Evolutionary conservation across 2,329 filamentous ascomycete species (phyloP), one percentile per base, ranked within the genome.

Genomic region (Alternaria atra): DNA sequence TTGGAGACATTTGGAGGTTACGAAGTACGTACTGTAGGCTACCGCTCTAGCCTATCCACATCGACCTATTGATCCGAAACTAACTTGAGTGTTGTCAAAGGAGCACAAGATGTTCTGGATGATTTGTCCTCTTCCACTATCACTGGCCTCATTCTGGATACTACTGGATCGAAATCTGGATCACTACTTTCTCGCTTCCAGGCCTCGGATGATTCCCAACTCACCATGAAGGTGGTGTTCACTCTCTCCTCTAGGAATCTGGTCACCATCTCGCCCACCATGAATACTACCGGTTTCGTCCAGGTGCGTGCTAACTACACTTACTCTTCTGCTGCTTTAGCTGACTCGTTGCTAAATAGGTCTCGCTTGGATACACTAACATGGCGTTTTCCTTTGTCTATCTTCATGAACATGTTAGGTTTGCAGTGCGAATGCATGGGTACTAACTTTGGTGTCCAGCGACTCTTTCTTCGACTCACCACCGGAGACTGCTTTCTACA

Each of bases 391-490:
- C 67, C 44, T 74, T 74, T 68, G 64, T 67, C 66, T 53, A 61
- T 70, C 42, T 60, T 56, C 48, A 55, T 39, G 23, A 64, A 52
- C 55, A 50, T 50, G 52, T 54, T 63, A 65, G 61, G 57, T 62
- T 62, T 64, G 62, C 68, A 67, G 44, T 29, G 52, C 17, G 34
- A 37, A 42, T 61, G 68, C 72, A 69, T 70, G 60, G 67, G 61
- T 56, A 79, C 77, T 79, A 74, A 79, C 75, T 74, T 66, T 70
- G 67, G 57, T 58, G 62, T 71, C 69, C 72, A 80, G 78, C 77
- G 75, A 77, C 68, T 76, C 73, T 72, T 73, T 70, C 72, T 78
- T 77, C 70, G 77, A 79, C 65, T 69, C 69, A 69, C 69, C 69
- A 63, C 65, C 70, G 66, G 70, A 73, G 70, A 65, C 74, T 58